A percentile compares a stretch with the other conserved stretches of the same genome.
These are phyloP conservation scores for Xylaria palmicola DNA, from an alignment of 495 filamentous ascomycete species.

Conservation along the genomic window DNA sequence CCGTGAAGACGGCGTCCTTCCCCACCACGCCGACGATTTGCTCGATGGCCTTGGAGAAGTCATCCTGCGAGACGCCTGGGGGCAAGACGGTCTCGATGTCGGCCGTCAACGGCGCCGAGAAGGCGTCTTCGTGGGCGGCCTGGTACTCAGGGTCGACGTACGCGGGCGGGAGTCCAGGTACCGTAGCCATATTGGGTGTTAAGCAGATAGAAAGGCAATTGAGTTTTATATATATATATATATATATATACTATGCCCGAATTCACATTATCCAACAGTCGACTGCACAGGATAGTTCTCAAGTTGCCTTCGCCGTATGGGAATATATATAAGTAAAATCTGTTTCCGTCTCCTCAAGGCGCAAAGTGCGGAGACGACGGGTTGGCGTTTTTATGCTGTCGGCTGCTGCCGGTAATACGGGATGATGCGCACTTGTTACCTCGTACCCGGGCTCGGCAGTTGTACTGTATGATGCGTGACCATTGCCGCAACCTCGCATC, in stretches of 20 bases:
- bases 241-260: too few species aligned
- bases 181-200: constrained; percentile 5
- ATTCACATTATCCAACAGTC: too few species aligned
- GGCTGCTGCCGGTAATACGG: constrained; percentile 13
- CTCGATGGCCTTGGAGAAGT: constrained; percentile 35
- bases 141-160: constrained; percentile 19
- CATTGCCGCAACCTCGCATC: neutral
- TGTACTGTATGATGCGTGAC: neutral
- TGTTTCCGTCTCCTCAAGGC: too few species aligned
- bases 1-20: constrained; percentile 36
- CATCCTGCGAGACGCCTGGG: constrained; percentile 33
- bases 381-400: constrained; percentile 3
- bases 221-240: too few species aligned
- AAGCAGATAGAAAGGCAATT: too few species aligned
- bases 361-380: neutral
- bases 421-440: neutral
- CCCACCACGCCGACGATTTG: constrained; percentile 33
- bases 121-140: constrained; percentile 15
- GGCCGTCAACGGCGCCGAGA: constrained; percentile 1
- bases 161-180: constrained; percentile 3
- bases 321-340: too few species aligned
- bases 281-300: too few species aligned
- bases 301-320: too few species aligned
- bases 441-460: constrained; percentile 6
- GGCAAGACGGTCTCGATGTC: constrained; percentile 30